phyloP scores from a whole-genome alignment of 2,329 filamentous ascomycete species.

The Monilinia polystroma region DNA sequence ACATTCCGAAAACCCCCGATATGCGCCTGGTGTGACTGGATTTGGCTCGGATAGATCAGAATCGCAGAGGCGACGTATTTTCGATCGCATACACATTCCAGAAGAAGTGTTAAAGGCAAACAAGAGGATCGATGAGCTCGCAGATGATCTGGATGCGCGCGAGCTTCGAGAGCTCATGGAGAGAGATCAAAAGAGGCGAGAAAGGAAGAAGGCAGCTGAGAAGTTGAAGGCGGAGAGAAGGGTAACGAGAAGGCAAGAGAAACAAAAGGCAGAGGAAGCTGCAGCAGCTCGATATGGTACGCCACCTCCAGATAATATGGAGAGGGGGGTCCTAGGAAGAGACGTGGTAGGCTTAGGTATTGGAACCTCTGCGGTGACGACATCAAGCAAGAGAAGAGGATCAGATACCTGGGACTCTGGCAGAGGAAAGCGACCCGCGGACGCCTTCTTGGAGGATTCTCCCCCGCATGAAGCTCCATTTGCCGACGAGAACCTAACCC shows the following conservation, averaged over 20 bases:
- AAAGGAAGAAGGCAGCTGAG: conserved; percentile 69
- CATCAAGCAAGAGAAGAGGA: conserved; percentile 54
- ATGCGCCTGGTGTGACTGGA: conserved; percentile 47
- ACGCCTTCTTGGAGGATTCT: conserved; percentile 32
- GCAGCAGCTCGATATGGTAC: conserved; percentile 53
- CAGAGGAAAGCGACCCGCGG: conserved; percentile 38
- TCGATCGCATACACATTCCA: conserved; percentile 53
- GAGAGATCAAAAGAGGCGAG: conserved; percentile 75
- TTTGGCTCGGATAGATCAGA: conserved; percentile 44
- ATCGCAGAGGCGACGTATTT: conserved; percentile 53
- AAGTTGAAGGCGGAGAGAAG: conserved; percentile 65
- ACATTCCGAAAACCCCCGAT: conserved; percentile 65
- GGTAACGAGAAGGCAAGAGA: conserved; percentile 65
- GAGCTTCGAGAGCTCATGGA: conserved; percentile 89
- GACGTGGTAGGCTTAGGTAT: conserved; percentile 57
- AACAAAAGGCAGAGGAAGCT: conserved; percentile 58
- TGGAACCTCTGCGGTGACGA: conserved; percentile 55
- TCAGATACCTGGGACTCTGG: conserved; percentile 43
- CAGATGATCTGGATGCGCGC: conserved; percentile 80
- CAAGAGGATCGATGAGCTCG: conserved; percentile 68
- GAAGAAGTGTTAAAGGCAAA: conserved; percentile 61
- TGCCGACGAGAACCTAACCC: conserved; percentile 28
- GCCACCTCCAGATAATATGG: conserved; percentile 55
- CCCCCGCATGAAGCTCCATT: conserved; percentile 19
- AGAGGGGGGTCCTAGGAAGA: conserved; percentile 60